Evolutionary conservation across 441 rosid genomes (phyloP), one percentile per base, ranked within the genome.

Genomic region (Euphorbia celastroides): DNA sequence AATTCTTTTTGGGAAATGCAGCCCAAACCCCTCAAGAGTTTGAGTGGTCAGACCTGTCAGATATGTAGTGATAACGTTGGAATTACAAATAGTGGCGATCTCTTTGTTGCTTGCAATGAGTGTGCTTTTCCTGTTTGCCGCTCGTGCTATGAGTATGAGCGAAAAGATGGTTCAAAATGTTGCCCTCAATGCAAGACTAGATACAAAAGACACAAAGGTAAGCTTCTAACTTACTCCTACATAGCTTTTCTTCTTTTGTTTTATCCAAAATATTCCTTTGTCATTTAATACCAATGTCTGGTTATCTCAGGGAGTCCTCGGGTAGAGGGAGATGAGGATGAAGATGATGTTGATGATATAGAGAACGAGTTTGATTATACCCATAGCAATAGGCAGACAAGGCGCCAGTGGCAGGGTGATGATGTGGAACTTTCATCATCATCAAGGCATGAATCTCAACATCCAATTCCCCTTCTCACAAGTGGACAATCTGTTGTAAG

Each of bases 141-240:
- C 13, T 89, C 97, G 74, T 93, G 98, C 69, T 93, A 93, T 32
- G 98, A 93, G 78, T 93, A 93, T 57, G 98, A 93, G 76, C 82
- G 97, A 72, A 93, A 88, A 80, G 97, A 93, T 70, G 98, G 98
- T 31, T 88, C 93, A 70, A 96, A 89, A 75, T 83, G 84, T 62
- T 91, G 97, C 74, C 97, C 98, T 5, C 95, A 92, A 73, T 92
- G 98, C 92, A 92, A 92, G 84, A 90, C 94, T 74, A 89, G 96
- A 78, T 93, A 88, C 78, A 87, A 71, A 70, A 84, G 98, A 66
- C 97, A 87, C 69, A 90, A 84, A 79, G 98, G 98, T 58, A 9
- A 30, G 42, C 12, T 4, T 38, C 12, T 38, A 38, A 38, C 44
- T 38, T 9, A 14, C 8, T 38, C 44, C 44, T 3, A 9, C 44